Conservation (phyloP, 768 basidiomycete species). For the Suillus discolor region DNA sequence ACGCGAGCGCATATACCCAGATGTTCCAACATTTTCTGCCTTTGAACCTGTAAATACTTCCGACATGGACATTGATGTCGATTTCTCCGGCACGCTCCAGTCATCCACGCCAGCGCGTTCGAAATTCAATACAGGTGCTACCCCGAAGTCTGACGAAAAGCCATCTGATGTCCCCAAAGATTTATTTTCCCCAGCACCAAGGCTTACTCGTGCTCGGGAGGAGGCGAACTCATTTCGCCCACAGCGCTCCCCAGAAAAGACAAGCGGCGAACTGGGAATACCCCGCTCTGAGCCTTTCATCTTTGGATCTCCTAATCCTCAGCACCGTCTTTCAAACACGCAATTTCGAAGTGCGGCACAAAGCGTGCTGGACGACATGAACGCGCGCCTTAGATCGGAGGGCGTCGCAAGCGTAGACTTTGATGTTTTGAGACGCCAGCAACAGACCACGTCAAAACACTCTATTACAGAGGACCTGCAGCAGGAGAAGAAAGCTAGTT, state of each 20-base stretch:
- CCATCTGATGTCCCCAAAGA: constrained; percentile 37
- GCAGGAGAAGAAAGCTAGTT: constrained; percentile 26
- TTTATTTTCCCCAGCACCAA: constrained; percentile 44
- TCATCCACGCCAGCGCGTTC: constrained; percentile 24
- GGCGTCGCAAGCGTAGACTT: constrained; percentile 53
- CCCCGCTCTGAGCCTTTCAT: constrained; percentile 55
- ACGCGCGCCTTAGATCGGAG: constrained; percentile 61
- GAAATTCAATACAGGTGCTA: constrained; percentile 27
- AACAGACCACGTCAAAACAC: constrained; percentile 1
- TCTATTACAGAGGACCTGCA: constrained; percentile 2
- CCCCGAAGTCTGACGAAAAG: constrained; percentile 29
- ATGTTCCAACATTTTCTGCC: constrained; percentile 36
- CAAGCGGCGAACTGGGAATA: constrained; percentile 13
- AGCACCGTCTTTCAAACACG: constrained; percentile 61
- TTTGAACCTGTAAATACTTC: constrained; percentile 33
- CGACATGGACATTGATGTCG: constrained; percentile 35
- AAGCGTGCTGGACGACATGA: constrained; percentile 84
- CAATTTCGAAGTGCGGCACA: constrained; percentile 68
- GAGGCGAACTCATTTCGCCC: constrained; percentile 22
- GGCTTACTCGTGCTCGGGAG: constrained; percentile 11
- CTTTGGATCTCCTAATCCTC: constrained; percentile 76
- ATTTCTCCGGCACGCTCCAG: constrained; percentile 39
- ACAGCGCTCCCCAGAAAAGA: constrained; percentile 11
- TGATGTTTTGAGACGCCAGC: constrained; percentile 43
- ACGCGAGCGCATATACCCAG: constrained; percentile 40